phyloP scores from a whole-genome alignment of 2,329 filamentous ascomycete species.

The Beauveria brongniartii region DNA sequence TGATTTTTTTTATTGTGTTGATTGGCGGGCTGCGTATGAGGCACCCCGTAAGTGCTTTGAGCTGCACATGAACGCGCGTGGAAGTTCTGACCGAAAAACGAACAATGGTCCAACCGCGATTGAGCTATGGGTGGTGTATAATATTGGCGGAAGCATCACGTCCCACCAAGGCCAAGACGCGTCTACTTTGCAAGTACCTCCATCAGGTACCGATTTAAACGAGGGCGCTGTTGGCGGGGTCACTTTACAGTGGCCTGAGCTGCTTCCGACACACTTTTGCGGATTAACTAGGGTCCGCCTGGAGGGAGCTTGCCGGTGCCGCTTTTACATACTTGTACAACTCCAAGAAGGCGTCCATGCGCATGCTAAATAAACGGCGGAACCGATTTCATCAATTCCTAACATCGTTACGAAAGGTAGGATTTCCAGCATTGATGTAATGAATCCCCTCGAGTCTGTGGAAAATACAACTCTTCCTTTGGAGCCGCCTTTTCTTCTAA shows the following conservation, averaged over 20 bases:
- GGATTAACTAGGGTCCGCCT: conserved; percentile 8
- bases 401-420: too few relatives aligned
- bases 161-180: conserved; percentile 7
- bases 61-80: conserved; percentile 3
- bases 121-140: not conserved
- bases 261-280: not conserved
- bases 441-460: too few relatives aligned
- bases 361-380: not conserved
- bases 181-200: not conserved
- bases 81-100: not conserved
- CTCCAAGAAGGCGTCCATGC: not conserved
- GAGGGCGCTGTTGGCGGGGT: conserved; percentile 6
- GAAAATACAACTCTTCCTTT: too few relatives aligned
- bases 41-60: not conserved
- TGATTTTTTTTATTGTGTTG: not conserved
- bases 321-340: not conserved
- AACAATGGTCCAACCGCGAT: not conserved
- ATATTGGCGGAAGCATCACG: not conserved
- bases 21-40: not conserved
- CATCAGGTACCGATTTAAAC: not conserved
- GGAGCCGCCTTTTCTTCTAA: not conserved
- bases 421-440: too few relatives aligned
- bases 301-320: not conserved
- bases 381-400: too few relatives aligned
- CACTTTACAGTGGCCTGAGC: not conserved